phyloP scores from a whole-genome alignment of 331 rosid species.

The Acacia pycnantha region DNA sequence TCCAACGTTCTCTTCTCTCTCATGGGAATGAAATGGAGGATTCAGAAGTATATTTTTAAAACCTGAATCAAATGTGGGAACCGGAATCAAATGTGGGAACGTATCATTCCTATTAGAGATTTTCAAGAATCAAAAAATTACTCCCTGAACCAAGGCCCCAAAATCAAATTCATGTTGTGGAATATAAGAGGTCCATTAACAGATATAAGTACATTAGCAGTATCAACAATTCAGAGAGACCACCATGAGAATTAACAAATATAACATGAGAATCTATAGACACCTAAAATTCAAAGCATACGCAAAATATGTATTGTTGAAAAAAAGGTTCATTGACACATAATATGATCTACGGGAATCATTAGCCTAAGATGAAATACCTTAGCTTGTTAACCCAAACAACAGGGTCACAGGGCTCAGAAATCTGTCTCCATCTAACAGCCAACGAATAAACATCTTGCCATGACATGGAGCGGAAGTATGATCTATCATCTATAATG shows the following conservation, averaged over 20 bases:
- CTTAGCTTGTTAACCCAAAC: slow-evolving; percentile 95
- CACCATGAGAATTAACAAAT: background rate
- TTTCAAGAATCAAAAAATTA: background rate
- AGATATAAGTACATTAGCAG: background rate
- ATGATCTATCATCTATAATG: slow-evolving; percentile 63
- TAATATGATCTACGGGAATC: slow-evolving; percentile 7
- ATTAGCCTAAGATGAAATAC: slow-evolving; percentile 42
- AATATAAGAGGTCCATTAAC: background rate
- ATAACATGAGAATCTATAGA: slow-evolving; percentile 7
- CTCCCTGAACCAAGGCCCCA: background rate
- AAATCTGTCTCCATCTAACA: slow-evolving; percentile 94
- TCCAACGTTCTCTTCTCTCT: background rate
- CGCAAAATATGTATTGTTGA: slow-evolving; percentile 8
- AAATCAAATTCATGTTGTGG: background rate
- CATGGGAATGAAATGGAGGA: background rate
- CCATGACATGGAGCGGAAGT: slow-evolving; percentile 72
- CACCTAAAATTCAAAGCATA: background rate
- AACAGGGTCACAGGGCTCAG: slow-evolving; percentile 98
- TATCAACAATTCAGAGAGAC: slow-evolving; percentile 15
- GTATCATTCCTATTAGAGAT: background rate
- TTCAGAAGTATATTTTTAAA: background rate
- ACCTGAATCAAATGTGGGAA: background rate
- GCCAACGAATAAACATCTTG: slow-evolving; percentile 77
- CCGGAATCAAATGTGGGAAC: background rate
- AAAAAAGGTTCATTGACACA: slow-evolving; percentile 6